Conservation (phyloP, 495 filamentous ascomycete genomes). For the Cercophora newfieldiana region DNA sequence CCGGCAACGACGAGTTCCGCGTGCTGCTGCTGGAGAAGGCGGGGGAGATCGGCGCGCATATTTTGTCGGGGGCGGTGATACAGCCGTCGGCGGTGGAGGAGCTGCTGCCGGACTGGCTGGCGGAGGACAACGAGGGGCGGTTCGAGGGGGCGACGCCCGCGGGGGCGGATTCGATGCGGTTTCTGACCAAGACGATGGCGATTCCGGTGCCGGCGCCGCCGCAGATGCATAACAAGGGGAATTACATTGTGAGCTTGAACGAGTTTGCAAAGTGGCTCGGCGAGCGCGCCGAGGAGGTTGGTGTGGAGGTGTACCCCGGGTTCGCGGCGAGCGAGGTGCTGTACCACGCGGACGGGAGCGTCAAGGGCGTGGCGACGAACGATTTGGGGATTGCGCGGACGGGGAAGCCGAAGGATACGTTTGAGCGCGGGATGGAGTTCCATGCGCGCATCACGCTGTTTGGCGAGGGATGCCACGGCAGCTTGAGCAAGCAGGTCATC, state of each 20-base stretch:
- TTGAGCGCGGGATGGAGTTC: conserved; percentile 98
- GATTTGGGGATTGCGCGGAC: conserved; percentile 81
- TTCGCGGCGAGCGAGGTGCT: conserved; percentile 94
- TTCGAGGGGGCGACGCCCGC: conserved; percentile 85
- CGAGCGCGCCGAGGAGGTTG: conserved; percentile 90
- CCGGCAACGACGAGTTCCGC: conserved; percentile 94
- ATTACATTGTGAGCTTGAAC: conserved; percentile 95
- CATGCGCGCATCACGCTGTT: conserved; percentile 93
- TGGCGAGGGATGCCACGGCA: conserved; percentile 94
- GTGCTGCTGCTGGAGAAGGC: conserved; percentile 94
- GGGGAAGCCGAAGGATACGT: conserved; percentile 85
- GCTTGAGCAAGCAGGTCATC: conserved; percentile 90
- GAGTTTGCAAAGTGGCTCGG: conserved; percentile 93
- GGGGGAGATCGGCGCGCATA: conserved; percentile 91
- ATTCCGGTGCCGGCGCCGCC: conserved; percentile 85
- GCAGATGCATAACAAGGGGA: conserved; percentile 98
- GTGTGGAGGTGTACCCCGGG: conserved; percentile 97
- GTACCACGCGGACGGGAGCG: conserved; percentile 81
- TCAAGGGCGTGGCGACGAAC: conserved; percentile 94
- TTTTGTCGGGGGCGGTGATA: conserved; percentile 93
- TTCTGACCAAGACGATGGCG: conserved; percentile 79
- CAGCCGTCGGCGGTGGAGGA: conserved; percentile 88
- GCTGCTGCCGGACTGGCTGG: conserved; percentile 90
- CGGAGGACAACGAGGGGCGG: conserved; percentile 77
- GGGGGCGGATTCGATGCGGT: conserved; percentile 83